These are phyloP conservation scores for Populus euphratica DNA, from an alignment of 345 rosid genomes.

Conservation along the genomic window DNA sequence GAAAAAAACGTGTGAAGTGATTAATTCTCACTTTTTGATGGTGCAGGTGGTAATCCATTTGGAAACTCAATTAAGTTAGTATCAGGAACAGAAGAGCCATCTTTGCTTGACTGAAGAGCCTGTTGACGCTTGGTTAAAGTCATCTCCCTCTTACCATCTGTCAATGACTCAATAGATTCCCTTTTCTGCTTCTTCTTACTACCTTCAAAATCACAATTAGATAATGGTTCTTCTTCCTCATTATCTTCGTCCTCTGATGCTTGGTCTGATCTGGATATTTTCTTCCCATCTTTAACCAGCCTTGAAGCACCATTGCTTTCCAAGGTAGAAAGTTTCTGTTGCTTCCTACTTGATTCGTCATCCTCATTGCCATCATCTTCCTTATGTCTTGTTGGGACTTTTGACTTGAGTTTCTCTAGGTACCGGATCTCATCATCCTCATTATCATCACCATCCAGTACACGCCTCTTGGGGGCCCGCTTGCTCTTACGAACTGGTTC, in stretches of 20 bases:
- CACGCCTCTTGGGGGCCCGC: constrained; percentile 65
- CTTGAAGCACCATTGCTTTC: constrained; percentile 38
- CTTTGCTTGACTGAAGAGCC: constrained; percentile 82
- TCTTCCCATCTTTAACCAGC: constrained; percentile 51
- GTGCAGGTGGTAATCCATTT: constrained; percentile 90
- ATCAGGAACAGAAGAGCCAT: constrained; percentile 41
- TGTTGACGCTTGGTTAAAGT: constrained; percentile 82
- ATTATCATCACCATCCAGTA: constrained; percentile 53
- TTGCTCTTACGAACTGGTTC: constrained; percentile 74
- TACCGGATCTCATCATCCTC: constrained; percentile 85
- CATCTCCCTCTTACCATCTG: constrained; percentile 62
- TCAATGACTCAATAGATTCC: constrained; percentile 51
- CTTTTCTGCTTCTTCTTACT: constrained; percentile 51
- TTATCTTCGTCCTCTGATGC: constrained; percentile 47
- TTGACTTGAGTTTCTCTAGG: constrained; percentile 73
- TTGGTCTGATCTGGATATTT: constrained; percentile 43
- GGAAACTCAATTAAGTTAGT: constrained; percentile 69
- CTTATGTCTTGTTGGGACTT: constrained; percentile 33
- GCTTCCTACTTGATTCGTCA: constrained; percentile 57
- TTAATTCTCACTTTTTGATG: constrained; percentile 70
- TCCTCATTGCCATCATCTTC: constrained; percentile 59
- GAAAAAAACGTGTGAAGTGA: background rate
- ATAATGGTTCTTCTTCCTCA: constrained; percentile 50
- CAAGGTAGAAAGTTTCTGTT: constrained; percentile 53
- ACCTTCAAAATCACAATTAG: constrained; percentile 51